phyloP scores from a whole-genome alignment of 2,329 filamentous ascomycete genomes.

The Nemania diffusa region DNA sequence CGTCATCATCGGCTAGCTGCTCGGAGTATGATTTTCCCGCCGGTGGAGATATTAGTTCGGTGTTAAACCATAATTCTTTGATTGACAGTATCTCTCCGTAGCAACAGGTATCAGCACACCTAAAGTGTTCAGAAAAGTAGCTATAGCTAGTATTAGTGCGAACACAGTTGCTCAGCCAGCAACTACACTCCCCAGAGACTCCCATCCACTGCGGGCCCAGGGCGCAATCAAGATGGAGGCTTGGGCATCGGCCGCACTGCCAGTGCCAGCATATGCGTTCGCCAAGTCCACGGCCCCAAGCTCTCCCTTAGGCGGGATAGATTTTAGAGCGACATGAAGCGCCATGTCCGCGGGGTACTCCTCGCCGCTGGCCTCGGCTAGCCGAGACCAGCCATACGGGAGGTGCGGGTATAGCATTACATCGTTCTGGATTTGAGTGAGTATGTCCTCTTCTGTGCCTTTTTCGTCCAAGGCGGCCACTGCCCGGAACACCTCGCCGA shows the following conservation, averaged over 20 bases:
- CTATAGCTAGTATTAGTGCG: slow-evolving; percentile 30
- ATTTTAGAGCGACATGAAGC: slow-evolving; percentile 78
- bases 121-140: not conserved
- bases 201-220: slow-evolving; percentile 77
- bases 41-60: slow-evolving; percentile 50
- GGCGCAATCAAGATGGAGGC: slow-evolving; percentile 82
- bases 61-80: slow-evolving; percentile 51
- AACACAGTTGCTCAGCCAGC: slow-evolving; percentile 40
- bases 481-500: slow-evolving; percentile 80
- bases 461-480: slow-evolving; percentile 70
- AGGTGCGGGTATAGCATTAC: slow-evolving; percentile 84
- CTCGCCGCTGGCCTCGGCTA: slow-evolving; percentile 69
- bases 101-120: slow-evolving; percentile 21
- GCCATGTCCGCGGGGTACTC: slow-evolving; percentile 78
- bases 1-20: not conserved
- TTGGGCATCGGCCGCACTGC: slow-evolving; percentile 77
- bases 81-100: slow-evolving; percentile 47
- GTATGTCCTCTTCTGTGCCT: slow-evolving; percentile 60
- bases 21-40: slow-evolving; percentile 44
- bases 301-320: slow-evolving; percentile 76
- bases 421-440: slow-evolving; percentile 76
- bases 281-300: slow-evolving; percentile 77
- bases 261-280: slow-evolving; percentile 77
- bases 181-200: slow-evolving; percentile 59
- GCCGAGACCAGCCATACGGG: slow-evolving; percentile 81